Base-by-base conservation (phyloP, 2,329 filamentous ascomycete species). In the Stagonosporopsis cucurbitacearum region DNA sequence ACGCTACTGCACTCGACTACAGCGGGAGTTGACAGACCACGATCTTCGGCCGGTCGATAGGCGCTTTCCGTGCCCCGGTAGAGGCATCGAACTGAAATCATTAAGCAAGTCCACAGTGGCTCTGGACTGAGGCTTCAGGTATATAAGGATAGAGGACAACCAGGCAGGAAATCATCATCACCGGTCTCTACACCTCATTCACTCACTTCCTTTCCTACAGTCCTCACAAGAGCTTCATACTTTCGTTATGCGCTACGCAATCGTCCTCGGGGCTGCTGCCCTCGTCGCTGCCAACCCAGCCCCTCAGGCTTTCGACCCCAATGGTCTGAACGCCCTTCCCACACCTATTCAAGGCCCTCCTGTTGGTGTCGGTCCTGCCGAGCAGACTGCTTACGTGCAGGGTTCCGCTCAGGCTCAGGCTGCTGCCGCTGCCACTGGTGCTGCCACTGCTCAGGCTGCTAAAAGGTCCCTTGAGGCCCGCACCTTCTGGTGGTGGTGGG, bases 221-320 rank as follows among this genome's bases (percentile, higher is more conserved):
- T 50, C 35, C 33, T 46, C 23, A 46, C 46, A 39, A 11, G 45
- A 39, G 26, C 45, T 28, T 20, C 7, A 22, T 41, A 49, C 45
- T 30, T 35, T 60, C 48, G 44, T 48, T 48, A 67, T 67, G 65
- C 63, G 63, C 58, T 64, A 60, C 45, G 61, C 51, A 43, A 48
- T 65, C 47, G 26, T 67, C 40, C 46, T 67, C 37, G 65, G 58
- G 39, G 65, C 63, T 46, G 63, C 62, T 48, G 63, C 63, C 52
- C 62, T 67, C 23, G 65, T 62, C 12, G 62, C 56, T 13, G 65
- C 63, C 26, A 63, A 49, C 35, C 65, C 65, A 32, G 63, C 65
- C 35, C 65, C 64, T 36, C 64, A 68, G 46, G 59, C 36, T 36
- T 63, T 68, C 42, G 55, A 66, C 26, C 28, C 41, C 25, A 32